These are phyloP conservation scores for Trichophyton rubrum DNA, from an alignment of 2,329 filamentous ascomycete genomes.

Conservation along the genomic window DNA sequence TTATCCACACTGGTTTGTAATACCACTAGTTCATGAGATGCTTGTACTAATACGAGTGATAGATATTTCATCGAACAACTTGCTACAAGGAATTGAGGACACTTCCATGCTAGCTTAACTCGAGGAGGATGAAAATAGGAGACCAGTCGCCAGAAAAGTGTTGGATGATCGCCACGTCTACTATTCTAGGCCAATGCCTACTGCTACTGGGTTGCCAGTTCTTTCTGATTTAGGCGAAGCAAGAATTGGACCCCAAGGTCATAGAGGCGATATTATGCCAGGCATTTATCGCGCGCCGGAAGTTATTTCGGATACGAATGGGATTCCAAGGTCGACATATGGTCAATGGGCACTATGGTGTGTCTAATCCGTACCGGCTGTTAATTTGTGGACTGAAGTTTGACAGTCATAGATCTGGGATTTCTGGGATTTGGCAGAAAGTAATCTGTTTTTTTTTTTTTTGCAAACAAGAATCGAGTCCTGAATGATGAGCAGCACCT, in stretches of 20 bases:
- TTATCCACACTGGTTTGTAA: slow-evolving; percentile 10
- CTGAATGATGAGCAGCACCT: slow-evolving; percentile 13
- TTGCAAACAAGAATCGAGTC: neutral
- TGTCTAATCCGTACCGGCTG: neutral
- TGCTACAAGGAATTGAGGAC: slow-evolving; percentile 16
- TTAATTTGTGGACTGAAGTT: neutral
- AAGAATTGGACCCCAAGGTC: neutral
- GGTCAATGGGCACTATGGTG: slow-evolving; percentile 18
- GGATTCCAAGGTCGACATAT: slow-evolving; percentile 18
- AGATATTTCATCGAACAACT: slow-evolving; percentile 25
- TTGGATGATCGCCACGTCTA: slow-evolving; percentile 10
- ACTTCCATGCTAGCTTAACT: slow-evolving; percentile 6
- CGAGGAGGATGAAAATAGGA: slow-evolving; percentile 9
- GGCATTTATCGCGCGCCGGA: slow-evolving; percentile 17
- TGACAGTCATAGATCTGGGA: slow-evolving; percentile 8
- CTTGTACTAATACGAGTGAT: neutral
- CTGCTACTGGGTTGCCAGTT: neutral
- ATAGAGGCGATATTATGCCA: slow-evolving; percentile 15
- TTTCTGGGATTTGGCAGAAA: slow-evolving; percentile 9
- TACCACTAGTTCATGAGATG: neutral
- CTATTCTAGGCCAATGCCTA: slow-evolving; percentile 7
- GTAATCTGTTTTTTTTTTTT: slow-evolving; percentile 2
- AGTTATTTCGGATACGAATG: slow-evolving; percentile 17
- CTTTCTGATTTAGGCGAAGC: slow-evolving; percentile 10
- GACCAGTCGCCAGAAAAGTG: slow-evolving; percentile 10